A percentile compares a stretch with the other conserved stretches of the same genome.
These are phyloP conservation scores for Tilletia setariae DNA, from an alignment of 1,284 basidiomycete species.

Conservation along the genomic window DNA sequence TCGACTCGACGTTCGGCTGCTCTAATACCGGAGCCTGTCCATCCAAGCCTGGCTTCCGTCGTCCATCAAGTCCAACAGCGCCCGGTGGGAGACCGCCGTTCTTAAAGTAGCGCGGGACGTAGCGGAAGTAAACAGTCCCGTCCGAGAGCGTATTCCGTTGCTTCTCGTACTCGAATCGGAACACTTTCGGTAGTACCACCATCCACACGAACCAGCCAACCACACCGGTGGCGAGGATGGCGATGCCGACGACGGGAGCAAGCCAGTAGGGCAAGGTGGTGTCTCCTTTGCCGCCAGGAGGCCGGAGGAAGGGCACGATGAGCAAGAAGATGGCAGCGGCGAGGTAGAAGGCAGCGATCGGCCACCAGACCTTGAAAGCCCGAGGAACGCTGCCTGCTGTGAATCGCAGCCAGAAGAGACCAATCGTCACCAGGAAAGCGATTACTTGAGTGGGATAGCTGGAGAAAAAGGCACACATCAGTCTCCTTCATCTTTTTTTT, in stretches of 20 bases:
- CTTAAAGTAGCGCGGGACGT: slow-evolving; percentile 1
- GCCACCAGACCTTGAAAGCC: slow-evolving; percentile 3
- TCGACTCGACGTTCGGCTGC: too few species aligned
- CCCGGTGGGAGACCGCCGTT: not conserved
- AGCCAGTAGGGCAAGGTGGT: slow-evolving; percentile 14
- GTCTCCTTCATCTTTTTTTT: too few species aligned
- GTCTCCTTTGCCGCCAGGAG: slow-evolving; percentile 13
- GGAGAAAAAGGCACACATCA: not conserved
- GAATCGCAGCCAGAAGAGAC: slow-evolving; percentile 5
- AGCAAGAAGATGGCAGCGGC: slow-evolving; percentile 8
- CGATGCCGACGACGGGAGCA: slow-evolving; percentile 9
- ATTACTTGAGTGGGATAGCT: slow-evolving; percentile 9
- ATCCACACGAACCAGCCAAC: slow-evolving; percentile 15
- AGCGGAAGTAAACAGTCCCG: slow-evolving; percentile 10
- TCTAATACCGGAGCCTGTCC: too few species aligned
- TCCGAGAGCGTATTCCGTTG: not conserved
- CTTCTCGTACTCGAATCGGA: slow-evolving; percentile 12
- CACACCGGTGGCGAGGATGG: not conserved
- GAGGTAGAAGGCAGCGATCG: slow-evolving; percentile 10
- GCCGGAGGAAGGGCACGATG: slow-evolving; percentile 13
- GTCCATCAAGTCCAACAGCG: too few species aligned
- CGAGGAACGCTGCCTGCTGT: not conserved
- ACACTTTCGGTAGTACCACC: not conserved
- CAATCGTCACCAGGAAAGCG: slow-evolving; percentile 1
- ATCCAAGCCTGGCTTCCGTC: too few species aligned